Base-by-base conservation (phyloP, 768 basidiomycete species). In the Tulasnella sp. region DNA sequence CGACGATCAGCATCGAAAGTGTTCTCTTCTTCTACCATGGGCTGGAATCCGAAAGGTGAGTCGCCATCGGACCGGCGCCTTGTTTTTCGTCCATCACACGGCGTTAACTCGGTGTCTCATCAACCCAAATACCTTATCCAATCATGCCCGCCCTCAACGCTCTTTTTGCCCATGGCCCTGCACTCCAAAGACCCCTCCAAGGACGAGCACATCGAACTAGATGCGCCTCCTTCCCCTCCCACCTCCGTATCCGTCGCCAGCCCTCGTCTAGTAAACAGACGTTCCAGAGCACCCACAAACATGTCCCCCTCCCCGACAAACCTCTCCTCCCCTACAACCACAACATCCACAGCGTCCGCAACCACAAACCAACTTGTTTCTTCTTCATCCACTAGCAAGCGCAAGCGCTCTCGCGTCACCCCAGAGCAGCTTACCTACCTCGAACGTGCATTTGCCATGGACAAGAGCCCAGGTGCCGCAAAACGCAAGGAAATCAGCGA, bases 401-500 rank as follows among this genome's bases (percentile, higher is more conserved):
- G 81, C 45, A 88, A 86, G 65, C 79, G 86, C 32, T 83, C 80
- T 15, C 79, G 86, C 7, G 84, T 89, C 41, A 87, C 83, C 0
- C 82, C 83, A 34, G 83, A 84, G 51, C 87, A 90, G 64, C 77
- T 89, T n/a, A 73, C 76, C 2, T 81, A 84, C 55, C 71, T 90
- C 34, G 87, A 90, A 62, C 76, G 72, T 2, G 78, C 81, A 63
- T 90, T 89, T 65, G 68, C 77, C 11, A 64, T 69, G 49, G 84
- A 88, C 66, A 75, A 81, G 40, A 84, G 80, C 65, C 87, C 87
- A 8, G 83, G 83, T 2, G 81, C 83, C 2, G 75, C 76, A 9
- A 75, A 80, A 48, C 74, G 87, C 40, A 78, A 79, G 53, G 86
- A 87, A 63, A 86, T 90, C 51, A 80, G 83, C 58, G 77, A 81